phyloP scores from a whole-genome alignment of 1,284 basidiomycete genomes.

The Neolentinus lepideus region DNA sequence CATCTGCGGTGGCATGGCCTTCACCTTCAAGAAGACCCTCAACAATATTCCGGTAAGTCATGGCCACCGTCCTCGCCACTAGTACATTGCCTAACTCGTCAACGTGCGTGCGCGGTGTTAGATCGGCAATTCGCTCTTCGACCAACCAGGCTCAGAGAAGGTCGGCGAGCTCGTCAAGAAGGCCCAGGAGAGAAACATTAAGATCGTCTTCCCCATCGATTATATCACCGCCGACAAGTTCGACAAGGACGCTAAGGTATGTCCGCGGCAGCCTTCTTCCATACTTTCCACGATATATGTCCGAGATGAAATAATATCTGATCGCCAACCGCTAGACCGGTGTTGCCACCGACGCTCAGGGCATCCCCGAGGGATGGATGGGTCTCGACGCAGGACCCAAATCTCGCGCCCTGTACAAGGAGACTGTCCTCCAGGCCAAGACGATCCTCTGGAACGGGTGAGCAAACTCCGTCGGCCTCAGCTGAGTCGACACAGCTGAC shows the following conservation, averaged over 20 bases:
- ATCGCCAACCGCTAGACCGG: conserved; percentile 65
- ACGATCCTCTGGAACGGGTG: conserved; percentile 99
- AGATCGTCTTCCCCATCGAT: conserved; percentile 94
- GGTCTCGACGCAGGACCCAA: conserved; percentile 88
- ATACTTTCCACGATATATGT: not conserved
- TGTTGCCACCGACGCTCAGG: conserved; percentile 71
- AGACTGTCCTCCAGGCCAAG: conserved; percentile 84
- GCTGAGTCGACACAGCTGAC: not conserved
- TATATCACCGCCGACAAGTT: conserved; percentile 95
- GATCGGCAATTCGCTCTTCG: conserved; percentile 96
- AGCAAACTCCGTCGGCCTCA: conserved; percentile 10
- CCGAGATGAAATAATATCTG: not conserved
- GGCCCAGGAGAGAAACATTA: conserved; percentile 90
- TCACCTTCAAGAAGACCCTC: conserved; percentile 97
- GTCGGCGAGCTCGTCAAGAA: conserved; percentile 84
- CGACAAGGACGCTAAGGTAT: conserved; percentile 82
- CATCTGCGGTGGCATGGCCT: conserved; percentile 98
- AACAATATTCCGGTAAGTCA: conserved; percentile 64
- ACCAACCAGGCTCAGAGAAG: conserved; percentile 86
- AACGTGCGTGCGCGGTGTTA: conserved; percentile 17
- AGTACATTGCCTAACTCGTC: not conserved
- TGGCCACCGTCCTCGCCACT: not conserved
- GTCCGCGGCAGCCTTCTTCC: conserved; percentile 11
- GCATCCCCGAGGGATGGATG: conserved; percentile 93
- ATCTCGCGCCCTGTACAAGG: conserved; percentile 73